Evolutionary conservation across 441 rosid species (phyloP).

Genomic region (Eruca vesicaria): DNA sequence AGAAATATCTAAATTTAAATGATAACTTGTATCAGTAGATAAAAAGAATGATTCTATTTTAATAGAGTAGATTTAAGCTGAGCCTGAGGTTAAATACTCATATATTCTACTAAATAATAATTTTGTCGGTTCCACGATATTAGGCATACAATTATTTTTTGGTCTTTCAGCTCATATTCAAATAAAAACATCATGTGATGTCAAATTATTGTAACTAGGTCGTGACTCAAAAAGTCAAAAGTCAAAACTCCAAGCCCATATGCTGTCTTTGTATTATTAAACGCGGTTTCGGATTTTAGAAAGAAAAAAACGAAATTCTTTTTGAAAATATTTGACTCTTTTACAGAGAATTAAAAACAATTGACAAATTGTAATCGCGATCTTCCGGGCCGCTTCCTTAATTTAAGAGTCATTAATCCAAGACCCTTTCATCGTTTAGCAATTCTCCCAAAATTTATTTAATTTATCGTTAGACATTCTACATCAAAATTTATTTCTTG

Average conservation of each 20-base stretch:
- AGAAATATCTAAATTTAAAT: no score
- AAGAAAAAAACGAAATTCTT: neutral
- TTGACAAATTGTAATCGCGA: neutral
- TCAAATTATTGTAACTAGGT: conserved; percentile 3
- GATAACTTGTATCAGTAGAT: no score
- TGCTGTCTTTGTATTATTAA: conserved; percentile 22
- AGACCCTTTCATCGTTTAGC: neutral
- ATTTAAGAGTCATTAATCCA: neutral
- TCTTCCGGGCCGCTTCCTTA: conserved; percentile 20
- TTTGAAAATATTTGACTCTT: neutral
- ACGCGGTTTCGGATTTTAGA: conserved; percentile 25
- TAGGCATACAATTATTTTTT: neutral
- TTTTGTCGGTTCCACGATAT: no score
- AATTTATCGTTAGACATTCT: conserved; percentile 1
- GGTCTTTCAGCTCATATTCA: neutral
- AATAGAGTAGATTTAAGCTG: no score
- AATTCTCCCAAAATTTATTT: neutral
- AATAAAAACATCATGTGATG: conserved; percentile 2
- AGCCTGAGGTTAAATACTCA: no score
- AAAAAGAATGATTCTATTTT: no score
- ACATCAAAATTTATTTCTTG: conserved; percentile 8
- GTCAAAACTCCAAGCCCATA: conserved; percentile 12
- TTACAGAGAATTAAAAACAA: neutral
- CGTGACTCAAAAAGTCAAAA: conserved; percentile 19
- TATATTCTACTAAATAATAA: no score